phyloP scores from a whole-genome alignment of 2,329 filamentous ascomycete genomes.

The Ceratocystis albifundus region DNA sequence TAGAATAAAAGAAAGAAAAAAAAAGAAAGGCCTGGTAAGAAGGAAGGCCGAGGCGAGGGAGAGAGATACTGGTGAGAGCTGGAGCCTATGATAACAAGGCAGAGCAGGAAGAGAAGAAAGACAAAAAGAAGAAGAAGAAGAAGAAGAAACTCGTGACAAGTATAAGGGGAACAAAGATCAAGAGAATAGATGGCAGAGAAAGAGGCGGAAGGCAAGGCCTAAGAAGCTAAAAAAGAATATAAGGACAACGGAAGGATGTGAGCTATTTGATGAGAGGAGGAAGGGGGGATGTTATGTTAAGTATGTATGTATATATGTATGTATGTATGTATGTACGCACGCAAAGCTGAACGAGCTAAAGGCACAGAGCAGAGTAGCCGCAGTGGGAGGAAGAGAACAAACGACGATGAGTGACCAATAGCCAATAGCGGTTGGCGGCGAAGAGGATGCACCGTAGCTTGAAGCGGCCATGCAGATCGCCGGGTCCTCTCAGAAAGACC shows the following conservation, averaged over 20 bases:
- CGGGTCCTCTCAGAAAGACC: slow-evolving; percentile 3
- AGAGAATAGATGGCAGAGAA: background rate
- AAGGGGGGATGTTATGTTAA: background rate
- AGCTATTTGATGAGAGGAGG: background rate
- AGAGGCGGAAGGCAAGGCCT: background rate
- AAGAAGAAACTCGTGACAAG: background rate
- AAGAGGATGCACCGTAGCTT: background rate
- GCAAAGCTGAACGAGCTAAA: background rate
- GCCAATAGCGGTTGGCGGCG: background rate
- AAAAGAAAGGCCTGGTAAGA: background rate
- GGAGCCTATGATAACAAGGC: background rate
- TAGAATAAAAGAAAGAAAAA: too few relatives aligned
- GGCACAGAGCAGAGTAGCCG: background rate
- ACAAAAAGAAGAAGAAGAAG: background rate
- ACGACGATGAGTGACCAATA: background rate
- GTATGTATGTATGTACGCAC: too few relatives aligned
- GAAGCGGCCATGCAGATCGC: slow-evolving; percentile 10
- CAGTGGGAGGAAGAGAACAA: slow-evolving; percentile 2
- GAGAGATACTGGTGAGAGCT: background rate
- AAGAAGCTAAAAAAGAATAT: slow-evolving; percentile 1
- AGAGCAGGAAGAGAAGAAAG: background rate
- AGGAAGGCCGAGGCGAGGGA: background rate
- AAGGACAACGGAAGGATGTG: slow-evolving; percentile 12
- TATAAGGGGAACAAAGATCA: slow-evolving; percentile 5
- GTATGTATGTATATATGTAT: background rate